These are phyloP conservation scores for Kwoniella mangroviensis DNA, from an alignment of 768 basidiomycete genomes.

Conservation along the genomic window DNA sequence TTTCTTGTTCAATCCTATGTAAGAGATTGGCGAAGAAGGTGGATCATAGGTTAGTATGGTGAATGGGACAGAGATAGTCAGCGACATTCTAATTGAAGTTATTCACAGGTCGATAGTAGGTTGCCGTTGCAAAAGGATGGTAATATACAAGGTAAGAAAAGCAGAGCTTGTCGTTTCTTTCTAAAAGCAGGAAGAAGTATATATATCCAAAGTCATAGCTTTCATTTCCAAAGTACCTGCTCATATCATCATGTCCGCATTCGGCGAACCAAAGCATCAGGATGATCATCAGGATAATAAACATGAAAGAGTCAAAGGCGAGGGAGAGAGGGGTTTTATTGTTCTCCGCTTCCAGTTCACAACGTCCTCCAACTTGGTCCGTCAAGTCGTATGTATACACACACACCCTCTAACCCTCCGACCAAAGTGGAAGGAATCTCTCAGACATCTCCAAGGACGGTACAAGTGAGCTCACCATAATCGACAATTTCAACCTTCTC, in stretches of 20 bases:
- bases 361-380: neutral
- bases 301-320: neutral
- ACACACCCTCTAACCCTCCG: neutral
- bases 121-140: neutral
- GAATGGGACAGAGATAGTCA: slow-evolving; percentile 38
- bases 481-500: slow-evolving; percentile 31
- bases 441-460: neutral
- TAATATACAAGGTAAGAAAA: neutral
- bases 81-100: slow-evolving; percentile 31
- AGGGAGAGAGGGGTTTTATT: slow-evolving; percentile 12
- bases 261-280: slow-evolving; percentile 9
- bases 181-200: neutral
- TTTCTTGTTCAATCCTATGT: slow-evolving; percentile 23
- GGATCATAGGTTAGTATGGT: slow-evolving; percentile 46
- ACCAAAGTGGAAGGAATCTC: slow-evolving; percentile 4
- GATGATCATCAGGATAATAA: neutral
- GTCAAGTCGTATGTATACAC: neutral
- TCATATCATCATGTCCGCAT: neutral
- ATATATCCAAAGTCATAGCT: slow-evolving; percentile 9
- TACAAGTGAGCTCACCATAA: slow-evolving; percentile 19
- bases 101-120: slow-evolving; percentile 4
- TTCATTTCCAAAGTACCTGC: neutral
- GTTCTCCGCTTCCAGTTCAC: slow-evolving; percentile 2
- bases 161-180: neutral
- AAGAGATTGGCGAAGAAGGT: slow-evolving; percentile 37